phyloP scores from a whole-genome alignment of 169 alveolate genomes.

The Toxoplasma gondii region DNA sequence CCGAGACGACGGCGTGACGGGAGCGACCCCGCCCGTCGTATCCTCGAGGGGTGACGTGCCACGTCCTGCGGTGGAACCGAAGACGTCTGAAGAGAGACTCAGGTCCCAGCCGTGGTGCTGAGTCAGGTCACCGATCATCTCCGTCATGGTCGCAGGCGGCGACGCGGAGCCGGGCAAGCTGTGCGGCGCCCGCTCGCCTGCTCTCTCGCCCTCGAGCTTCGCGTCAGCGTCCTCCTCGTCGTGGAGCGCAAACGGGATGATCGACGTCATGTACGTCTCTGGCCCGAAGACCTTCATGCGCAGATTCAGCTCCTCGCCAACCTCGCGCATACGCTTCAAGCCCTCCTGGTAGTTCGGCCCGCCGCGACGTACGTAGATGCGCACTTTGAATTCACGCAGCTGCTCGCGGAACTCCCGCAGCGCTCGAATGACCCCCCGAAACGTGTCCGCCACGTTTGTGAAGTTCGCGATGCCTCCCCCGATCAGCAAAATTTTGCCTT shows the following conservation, averaged over 20 bases:
- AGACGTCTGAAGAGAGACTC: background rate
- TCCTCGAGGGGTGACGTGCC: background rate
- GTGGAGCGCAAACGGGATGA: constrained; percentile 40
- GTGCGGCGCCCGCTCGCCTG: background rate
- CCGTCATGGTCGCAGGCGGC: background rate
- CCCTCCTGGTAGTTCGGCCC: constrained; percentile 75
- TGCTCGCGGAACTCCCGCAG: constrained; percentile 19
- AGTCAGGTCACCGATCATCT: background rate
- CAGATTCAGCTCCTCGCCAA: constrained; percentile 68
- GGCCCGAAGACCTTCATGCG: constrained; percentile 74
- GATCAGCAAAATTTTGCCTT: constrained; percentile 70
- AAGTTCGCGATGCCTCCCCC: constrained; percentile 79
- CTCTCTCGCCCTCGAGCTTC: background rate
- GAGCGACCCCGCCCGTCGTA: background rate
- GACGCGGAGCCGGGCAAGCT: background rate
- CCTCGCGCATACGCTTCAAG: constrained; percentile 66
- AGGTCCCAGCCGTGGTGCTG: constrained; percentile 31
- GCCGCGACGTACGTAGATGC: constrained; percentile 72
- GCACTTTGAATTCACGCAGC: constrained; percentile 48
- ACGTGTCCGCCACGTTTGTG: constrained; percentile 74
- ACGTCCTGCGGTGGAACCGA: background rate
- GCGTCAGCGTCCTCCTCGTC: constrained; percentile 23
- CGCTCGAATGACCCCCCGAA: constrained; percentile 54
- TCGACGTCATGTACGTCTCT: constrained; percentile 76
- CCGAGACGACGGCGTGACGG: background rate